Conservation (phyloP, 768 basidiomycete species). For the Xerocomellus intermedius region DNA sequence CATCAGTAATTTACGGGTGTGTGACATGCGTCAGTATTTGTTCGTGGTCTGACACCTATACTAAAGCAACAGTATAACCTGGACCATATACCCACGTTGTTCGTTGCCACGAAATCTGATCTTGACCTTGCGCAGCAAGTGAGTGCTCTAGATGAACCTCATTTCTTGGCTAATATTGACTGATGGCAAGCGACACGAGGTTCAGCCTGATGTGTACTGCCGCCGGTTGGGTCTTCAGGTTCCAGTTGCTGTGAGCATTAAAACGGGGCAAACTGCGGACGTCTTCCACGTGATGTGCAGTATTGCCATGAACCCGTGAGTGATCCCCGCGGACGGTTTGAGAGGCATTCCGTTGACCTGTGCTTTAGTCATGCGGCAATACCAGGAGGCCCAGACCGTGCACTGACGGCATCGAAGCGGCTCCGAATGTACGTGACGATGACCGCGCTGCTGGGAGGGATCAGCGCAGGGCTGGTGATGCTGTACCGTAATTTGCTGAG, state of each 20-base stretch:
- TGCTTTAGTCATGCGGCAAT: slow-evolving; percentile 55
- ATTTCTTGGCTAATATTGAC: slow-evolving; percentile 1
- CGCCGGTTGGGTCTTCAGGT: slow-evolving; percentile 85
- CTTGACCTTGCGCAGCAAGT: slow-evolving; percentile 95
- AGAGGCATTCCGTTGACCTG: slow-evolving; percentile 10
- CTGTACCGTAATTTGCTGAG: slow-evolving; percentile 65
- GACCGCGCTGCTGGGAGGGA: slow-evolving; percentile 71
- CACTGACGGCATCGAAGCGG: slow-evolving; percentile 64
- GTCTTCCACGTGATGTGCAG: slow-evolving; percentile 84
- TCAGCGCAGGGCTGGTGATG: slow-evolving; percentile 70
- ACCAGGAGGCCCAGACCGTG: slow-evolving; percentile 82
- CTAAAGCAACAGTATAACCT: slow-evolving; percentile 93
- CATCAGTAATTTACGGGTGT: slow-evolving; percentile 91
- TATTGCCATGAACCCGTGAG: slow-evolving; percentile 86
- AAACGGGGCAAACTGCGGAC: slow-evolving; percentile 79
- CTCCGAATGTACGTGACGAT: slow-evolving; percentile 70
- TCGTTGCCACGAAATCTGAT: slow-evolving; percentile 99
- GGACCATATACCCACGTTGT: slow-evolving; percentile 92
- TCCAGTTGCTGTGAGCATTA: slow-evolving; percentile 91
- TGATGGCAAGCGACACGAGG: slow-evolving; percentile 79
- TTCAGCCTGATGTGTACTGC: slow-evolving; percentile 97
- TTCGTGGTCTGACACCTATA: slow-evolving; percentile 18
- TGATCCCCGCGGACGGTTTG: slow-evolving; percentile 21
- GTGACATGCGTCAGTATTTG: slow-evolving; percentile 22
- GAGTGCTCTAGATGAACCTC: slow-evolving; percentile 15